phyloP scores from a whole-genome alignment of 768 basidiomycete genomes.

The Leccinum pellstonianum region DNA sequence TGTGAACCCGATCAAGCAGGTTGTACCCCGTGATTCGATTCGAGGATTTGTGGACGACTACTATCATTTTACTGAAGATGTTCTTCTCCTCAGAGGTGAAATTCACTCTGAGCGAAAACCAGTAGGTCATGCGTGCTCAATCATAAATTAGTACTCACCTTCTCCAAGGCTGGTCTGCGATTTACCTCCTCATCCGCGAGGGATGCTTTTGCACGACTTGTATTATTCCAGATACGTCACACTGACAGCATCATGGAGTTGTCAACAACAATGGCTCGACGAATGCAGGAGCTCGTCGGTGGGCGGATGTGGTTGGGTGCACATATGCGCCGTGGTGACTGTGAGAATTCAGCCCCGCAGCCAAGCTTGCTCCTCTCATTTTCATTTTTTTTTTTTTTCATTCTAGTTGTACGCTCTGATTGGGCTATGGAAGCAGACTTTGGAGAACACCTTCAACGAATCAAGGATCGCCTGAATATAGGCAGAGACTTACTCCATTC shows the following conservation, averaged over 20 bases:
- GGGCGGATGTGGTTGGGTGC: constrained; percentile 42
- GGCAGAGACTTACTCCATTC: constrained; percentile 23
- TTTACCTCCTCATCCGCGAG: constrained; percentile 34
- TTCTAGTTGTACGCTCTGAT: constrained; percentile 29
- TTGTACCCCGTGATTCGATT: constrained; percentile 35
- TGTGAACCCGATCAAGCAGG: constrained; percentile 37
- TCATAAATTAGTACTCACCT: constrained; percentile 8
- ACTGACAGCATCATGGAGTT: constrained; percentile 30
- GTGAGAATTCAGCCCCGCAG: constrained; percentile 21
- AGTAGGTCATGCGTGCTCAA: constrained; percentile 19
- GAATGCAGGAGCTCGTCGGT: constrained; percentile 30
- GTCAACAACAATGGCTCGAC: constrained; percentile 30
- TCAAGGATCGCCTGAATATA: constrained; percentile 26
- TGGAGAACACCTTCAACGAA: constrained; percentile 36
- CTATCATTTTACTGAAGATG: constrained; percentile 32
- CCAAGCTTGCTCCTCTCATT: background rate
- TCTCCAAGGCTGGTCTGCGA: constrained; percentile 31
- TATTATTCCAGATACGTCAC: constrained; percentile 32
- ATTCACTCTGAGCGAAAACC: constrained; percentile 42
- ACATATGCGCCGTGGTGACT: constrained; percentile 46
- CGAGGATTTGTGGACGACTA: constrained; percentile 44
- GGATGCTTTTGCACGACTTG: constrained; percentile 33
- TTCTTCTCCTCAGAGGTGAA: constrained; percentile 42
- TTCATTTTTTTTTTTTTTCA: background rate
- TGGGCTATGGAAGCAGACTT: constrained; percentile 39